A percentile compares a stretch with the other conserved stretches of the same genome.
phyloP scores from a whole-genome alignment of 495 filamentous ascomycete genomes.

The Haplographium delicatum region DNA sequence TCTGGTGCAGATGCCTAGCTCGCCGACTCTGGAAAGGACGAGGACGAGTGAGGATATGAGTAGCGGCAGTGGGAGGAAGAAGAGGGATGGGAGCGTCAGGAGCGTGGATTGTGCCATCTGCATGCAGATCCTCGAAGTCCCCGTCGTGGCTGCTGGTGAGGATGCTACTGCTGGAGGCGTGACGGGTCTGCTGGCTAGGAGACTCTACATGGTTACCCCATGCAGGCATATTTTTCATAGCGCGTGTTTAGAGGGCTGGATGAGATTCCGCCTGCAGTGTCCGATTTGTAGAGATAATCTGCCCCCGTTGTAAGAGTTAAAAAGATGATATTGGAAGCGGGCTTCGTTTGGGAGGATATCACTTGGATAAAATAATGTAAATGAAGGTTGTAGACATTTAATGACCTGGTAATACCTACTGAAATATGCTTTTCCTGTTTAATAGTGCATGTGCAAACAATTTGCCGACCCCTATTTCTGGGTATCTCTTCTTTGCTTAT shows the following conservation, averaged over 20 bases:
- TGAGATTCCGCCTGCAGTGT: conserved; percentile 86
- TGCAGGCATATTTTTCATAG: conserved; percentile 96
- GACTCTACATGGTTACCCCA: conserved; percentile 93
- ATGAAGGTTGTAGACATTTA: too few species aligned
- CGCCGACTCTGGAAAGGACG: conserved; percentile 14
- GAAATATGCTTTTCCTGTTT: too few species aligned
- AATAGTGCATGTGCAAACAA: too few species aligned
- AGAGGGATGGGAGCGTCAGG: conserved; percentile 41
- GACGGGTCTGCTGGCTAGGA: conserved; percentile 65
- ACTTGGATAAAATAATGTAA: too few species aligned
- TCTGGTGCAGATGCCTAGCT: conserved; percentile 37
- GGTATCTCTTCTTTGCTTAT: too few species aligned
- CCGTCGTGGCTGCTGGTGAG: conserved; percentile 59
- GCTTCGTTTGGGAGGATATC: too few species aligned
- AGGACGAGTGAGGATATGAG: conserved; percentile 16
- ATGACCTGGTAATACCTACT: too few species aligned
- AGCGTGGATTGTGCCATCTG: conserved; percentile 91
- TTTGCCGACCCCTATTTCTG: too few species aligned
- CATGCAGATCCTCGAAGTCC: conserved; percentile 83
- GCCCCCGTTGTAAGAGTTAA: conserved; percentile 66
- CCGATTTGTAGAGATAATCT: conserved; percentile 91
- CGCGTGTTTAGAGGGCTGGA: conserved; percentile 91
- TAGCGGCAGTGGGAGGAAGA: conserved; percentile 38
- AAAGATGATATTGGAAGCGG: too few species aligned
- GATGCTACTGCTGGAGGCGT: conserved; percentile 52